Percentiles rank a stretch among this genome's conserved stretches.
Conservation (phyloP, 2,329 filamentous ascomycete species). For the Pseudogymnoascus sp. region DNA sequence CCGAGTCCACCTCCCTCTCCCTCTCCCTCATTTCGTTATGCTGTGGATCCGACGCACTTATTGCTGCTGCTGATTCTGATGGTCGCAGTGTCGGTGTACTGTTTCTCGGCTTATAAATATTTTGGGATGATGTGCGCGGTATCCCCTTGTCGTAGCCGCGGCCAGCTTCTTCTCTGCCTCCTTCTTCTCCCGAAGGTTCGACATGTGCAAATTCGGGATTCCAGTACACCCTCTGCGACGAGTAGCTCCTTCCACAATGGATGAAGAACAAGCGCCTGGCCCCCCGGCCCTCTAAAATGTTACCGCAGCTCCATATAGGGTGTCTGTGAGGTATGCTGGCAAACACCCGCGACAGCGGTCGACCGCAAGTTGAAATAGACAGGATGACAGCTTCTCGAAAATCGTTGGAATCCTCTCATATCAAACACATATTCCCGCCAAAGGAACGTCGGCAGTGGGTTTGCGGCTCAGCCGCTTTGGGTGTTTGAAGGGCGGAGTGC, state of each 20-base stretch:
- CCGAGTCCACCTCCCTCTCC: slow-evolving; percentile 20
- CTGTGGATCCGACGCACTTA: background rate
- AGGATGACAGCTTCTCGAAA: slow-evolving; percentile 33
- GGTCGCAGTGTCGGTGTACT: background rate
- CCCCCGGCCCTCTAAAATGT: slow-evolving; percentile 34
- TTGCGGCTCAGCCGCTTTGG: slow-evolving; percentile 11
- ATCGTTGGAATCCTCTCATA: slow-evolving; percentile 25
- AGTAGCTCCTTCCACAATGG: slow-evolving; percentile 18
- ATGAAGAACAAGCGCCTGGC: slow-evolving; percentile 24
- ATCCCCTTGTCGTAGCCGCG: background rate
- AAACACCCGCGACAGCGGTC: slow-evolving; percentile 37
- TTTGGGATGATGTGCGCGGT: background rate
- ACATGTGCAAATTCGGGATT: slow-evolving; percentile 4
- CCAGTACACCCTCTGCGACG: background rate
- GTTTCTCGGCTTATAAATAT: background rate
- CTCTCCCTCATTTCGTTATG: background rate
- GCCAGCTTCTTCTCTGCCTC: background rate
- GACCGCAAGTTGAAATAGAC: slow-evolving; percentile 33
- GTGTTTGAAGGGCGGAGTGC: background rate
- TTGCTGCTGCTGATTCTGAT: background rate
- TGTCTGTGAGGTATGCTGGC: slow-evolving; percentile 34
- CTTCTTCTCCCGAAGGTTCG: slow-evolving; percentile 1
- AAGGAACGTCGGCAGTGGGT: slow-evolving; percentile 8
- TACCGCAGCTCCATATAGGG: slow-evolving; percentile 33
- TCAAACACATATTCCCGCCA: slow-evolving; percentile 26